Conservation (phyloP, 495 filamentous ascomycete genomes). For the Aspergillus leporis region DNA sequence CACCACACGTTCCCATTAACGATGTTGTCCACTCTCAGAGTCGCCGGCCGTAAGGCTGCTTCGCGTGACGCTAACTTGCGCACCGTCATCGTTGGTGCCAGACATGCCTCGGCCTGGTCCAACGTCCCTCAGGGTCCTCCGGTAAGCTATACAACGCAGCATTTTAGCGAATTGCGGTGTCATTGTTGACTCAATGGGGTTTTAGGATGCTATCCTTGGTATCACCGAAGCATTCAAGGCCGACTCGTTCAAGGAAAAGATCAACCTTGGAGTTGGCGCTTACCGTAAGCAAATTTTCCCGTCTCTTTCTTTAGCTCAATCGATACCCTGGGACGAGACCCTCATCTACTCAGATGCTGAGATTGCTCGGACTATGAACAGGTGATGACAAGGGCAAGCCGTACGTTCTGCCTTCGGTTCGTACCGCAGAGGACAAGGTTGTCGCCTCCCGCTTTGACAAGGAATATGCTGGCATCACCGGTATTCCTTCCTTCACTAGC, state of each 20-base stretch:
- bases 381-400: slow-evolving; percentile 96
- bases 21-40: slow-evolving; percentile 60
- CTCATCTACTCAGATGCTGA: background rate
- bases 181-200: slow-evolving; percentile 32
- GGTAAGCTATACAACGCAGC: slow-evolving; percentile 55
- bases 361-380: slow-evolving; percentile 23
- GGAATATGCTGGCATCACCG: slow-evolving; percentile 97
- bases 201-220: slow-evolving; percentile 80
- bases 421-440: slow-evolving; percentile 83
- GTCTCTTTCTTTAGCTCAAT: background rate
- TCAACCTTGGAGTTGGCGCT: slow-evolving; percentile 80
- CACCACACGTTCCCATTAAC: slow-evolving; percentile 19
- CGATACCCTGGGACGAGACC: background rate
- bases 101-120: slow-evolving; percentile 81
- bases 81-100: slow-evolving; percentile 53
- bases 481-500: slow-evolving; percentile 89
- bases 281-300: slow-evolving; percentile 46
- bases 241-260: slow-evolving; percentile 87
- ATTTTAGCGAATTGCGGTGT: slow-evolving; percentile 8
- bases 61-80: slow-evolving; percentile 47
- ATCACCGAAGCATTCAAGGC: slow-evolving; percentile 99
- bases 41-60: slow-evolving; percentile 55
- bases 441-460: slow-evolving; percentile 79
- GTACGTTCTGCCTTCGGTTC: slow-evolving; percentile 93
- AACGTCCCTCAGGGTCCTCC: slow-evolving; percentile 91